These are phyloP conservation scores for Lotus japonicus DNA, from an alignment of 306 rosid genomes.

Conservation along the genomic window DNA sequence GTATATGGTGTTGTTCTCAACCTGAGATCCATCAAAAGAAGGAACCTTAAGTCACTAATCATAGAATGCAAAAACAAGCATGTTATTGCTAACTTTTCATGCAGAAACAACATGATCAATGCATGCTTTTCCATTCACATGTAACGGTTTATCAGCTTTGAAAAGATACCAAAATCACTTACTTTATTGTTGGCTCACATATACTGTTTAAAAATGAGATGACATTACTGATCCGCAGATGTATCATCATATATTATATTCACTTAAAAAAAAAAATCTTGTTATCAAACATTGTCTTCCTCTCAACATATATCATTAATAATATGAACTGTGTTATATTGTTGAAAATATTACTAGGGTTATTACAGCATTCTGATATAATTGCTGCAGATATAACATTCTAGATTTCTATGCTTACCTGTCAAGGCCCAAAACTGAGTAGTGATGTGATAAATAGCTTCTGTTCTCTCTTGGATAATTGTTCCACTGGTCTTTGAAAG, in stretches of 20 bases:
- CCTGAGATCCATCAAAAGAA: conserved; percentile 44
- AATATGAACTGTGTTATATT: background rate
- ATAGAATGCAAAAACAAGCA: conserved; percentile 14
- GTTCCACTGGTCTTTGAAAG: conserved; percentile 51
- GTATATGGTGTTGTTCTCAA: conserved; percentile 68
- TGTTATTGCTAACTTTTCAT: background rate
- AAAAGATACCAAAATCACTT: conserved; percentile 11
- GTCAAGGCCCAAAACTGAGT: conserved; percentile 92
- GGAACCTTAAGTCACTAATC: background rate
- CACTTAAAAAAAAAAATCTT: conserved; percentile 2
- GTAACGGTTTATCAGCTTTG: background rate
- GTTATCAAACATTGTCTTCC: background rate
- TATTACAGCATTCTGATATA: background rate
- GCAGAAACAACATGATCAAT: background rate
- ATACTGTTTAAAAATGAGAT: background rate
- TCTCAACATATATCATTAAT: background rate
- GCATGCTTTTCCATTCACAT: conserved; percentile 3
- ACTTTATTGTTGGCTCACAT: background rate
- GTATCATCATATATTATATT: background rate
- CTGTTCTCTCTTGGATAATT: conserved; percentile 51
- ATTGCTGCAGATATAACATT: background rate
- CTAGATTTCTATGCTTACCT: conserved; percentile 42
- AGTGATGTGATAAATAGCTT: conserved; percentile 72
- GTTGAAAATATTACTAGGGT: background rate
- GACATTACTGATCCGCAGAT: background rate